Base-by-base conservation (phyloP, 768 basidiomycete genomes). In the Daedaleopsis sinensis region DNA sequence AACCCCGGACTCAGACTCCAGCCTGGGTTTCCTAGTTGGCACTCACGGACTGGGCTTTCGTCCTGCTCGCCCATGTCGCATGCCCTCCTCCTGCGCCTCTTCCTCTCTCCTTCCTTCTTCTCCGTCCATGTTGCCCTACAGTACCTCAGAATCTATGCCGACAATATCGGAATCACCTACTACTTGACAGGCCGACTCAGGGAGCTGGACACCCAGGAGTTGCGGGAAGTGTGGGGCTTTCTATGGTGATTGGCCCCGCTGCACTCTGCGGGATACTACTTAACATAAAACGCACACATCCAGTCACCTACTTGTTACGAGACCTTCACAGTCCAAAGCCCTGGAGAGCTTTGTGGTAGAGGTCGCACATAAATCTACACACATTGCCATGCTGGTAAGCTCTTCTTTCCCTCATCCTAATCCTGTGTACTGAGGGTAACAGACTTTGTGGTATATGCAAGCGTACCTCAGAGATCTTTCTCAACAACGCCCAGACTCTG, bases 391-490 rank as follows among this genome's bases (percentile, higher is more conserved):
- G 84, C 85, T 96, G 64, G 96, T 97, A 70, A 76, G 96, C 87
- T 60, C 46, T 46, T 32, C 50, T 43, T 55, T 52, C 56, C 62
- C 8, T 2, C 5, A 24, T 51, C 23, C 12, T 23, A 9, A 8
- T 46, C 8, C 4, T 44, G 10, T 61, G 59, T 71, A 65, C 50
- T 65, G 38, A 62, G 47, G 19, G 35, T 23, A 24, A 9, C 71
- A 96, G 94, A 98, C 97, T 0, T 77, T 99, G 48, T 98, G 96
- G 95, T 97, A 96, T 76, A 96, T 98, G 90, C 97, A 98, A 84
- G 93, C 96, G 16, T 87, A 91, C 27, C 80, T 99, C 19, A 86
- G 85, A 59, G 97, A 99, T 74, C 80, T 98, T 9, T 83, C 88
- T 0, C 68, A 75, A 48, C 63, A 68, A 39, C 80, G 78, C 15